These are phyloP conservation scores for Fusarium pseudograminearum DNA, from an alignment of 2,329 filamentous ascomycete species.

Conservation along the genomic window DNA sequence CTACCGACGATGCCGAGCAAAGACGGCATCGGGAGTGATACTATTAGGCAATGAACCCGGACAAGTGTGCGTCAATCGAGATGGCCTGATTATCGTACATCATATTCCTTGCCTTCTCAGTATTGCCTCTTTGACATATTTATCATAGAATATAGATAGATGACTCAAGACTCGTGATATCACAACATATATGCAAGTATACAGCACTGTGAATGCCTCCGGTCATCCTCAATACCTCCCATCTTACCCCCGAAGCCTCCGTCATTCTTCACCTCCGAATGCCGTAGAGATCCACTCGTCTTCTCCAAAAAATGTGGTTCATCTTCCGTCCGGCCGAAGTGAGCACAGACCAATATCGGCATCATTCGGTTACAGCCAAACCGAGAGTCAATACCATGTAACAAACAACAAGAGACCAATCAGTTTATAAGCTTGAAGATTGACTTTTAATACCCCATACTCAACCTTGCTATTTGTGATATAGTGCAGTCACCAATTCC, in stretches of 20 bases:
- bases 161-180: accelerated
- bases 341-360: constrained; percentile 48
- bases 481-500: neutral
- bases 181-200: too few species aligned
- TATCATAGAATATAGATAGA: too few species aligned
- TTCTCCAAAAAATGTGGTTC: constrained; percentile 30
- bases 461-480: neutral
- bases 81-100: constrained; percentile 36
- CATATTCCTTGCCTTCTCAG: neutral
- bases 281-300: constrained; percentile 9
- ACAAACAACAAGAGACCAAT: neutral
- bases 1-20: constrained; percentile 38
- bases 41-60: constrained; percentile 28
- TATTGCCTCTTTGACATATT: neutral
- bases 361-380: constrained; percentile 43
- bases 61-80: neutral
- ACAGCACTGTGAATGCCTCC: neutral
- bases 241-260: neutral
- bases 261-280: constrained; percentile 10
- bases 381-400: neutral
- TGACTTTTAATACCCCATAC: neutral
- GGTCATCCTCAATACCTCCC: neutral
- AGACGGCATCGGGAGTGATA: constrained; percentile 29
- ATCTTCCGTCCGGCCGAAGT: constrained; percentile 47
- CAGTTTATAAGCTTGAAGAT: neutral